Conservation (phyloP, 2,329 filamentous ascomycete genomes). For the Fusarium pilosicola region DNA sequence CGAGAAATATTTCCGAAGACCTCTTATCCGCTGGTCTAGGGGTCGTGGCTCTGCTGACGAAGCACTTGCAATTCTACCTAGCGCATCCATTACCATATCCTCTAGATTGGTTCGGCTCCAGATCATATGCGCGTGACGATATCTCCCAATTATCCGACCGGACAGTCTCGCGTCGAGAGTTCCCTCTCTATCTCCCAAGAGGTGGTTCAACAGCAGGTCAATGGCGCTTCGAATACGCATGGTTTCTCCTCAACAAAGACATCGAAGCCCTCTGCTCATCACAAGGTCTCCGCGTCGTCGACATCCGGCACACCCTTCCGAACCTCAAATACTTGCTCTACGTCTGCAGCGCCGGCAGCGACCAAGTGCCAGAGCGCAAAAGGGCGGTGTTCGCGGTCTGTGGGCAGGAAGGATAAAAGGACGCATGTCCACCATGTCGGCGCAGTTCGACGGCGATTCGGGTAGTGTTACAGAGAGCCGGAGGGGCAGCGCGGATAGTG, state of each 20-base stretch:
- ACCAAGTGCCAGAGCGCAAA: conserved; percentile 70
- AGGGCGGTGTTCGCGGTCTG: conserved; percentile 68
- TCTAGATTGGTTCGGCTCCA: conserved; percentile 76
- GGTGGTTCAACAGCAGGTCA: conserved; percentile 73
- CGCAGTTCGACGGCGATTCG: conserved; percentile 49
- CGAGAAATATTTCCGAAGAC: conserved; percentile 69
- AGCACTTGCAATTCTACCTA: conserved; percentile 84
- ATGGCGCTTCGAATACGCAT: conserved; percentile 94
- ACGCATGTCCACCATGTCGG: conserved; percentile 46
- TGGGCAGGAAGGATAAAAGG: conserved; percentile 61
- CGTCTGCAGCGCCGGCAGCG: conserved; percentile 82
- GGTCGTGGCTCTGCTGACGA: conserved; percentile 78
- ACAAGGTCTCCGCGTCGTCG: conserved; percentile 81
- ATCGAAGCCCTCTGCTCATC: conserved; percentile 76
- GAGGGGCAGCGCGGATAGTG: conserved; percentile 57
- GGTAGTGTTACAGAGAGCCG: conserved; percentile 54
- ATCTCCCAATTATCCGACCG: conserved; percentile 68
- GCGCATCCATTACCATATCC: conserved; percentile 83
- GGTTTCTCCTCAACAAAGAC: conserved; percentile 96
- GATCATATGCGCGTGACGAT: conserved; percentile 79
- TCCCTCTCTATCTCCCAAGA: conserved; percentile 78
- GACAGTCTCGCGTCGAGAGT: conserved; percentile 68
- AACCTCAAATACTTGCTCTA: conserved; percentile 95
- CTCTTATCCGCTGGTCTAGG: conserved; percentile 83
- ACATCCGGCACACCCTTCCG: conserved; percentile 90